A percentile compares a stretch with the other conserved stretches of the same genome.
These are phyloP conservation scores for Aspergillus uvarum DNA, from an alignment of 2,329 filamentous ascomycete genomes.

Conservation along the genomic window DNA sequence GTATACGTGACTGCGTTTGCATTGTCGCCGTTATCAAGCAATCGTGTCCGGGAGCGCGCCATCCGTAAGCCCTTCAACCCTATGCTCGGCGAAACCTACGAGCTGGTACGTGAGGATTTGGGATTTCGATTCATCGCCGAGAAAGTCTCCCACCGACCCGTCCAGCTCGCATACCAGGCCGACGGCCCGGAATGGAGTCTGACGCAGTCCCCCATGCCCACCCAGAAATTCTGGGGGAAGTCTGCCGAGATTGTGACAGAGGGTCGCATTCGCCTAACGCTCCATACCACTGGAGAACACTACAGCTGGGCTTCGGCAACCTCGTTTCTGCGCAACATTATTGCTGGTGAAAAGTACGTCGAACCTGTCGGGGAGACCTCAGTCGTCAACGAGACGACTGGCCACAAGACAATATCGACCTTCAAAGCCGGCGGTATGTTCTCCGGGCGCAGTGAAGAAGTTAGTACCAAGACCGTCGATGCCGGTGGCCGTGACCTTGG, in stretches of 20 bases:
- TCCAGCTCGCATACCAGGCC: conserved; percentile 89
- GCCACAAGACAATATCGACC: conserved; percentile 78
- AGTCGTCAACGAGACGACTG: conserved; percentile 78
- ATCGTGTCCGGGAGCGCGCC: conserved; percentile 81
- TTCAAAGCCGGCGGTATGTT: conserved; percentile 98
- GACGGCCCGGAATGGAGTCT: conserved; percentile 84
- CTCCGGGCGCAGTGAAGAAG: conserved; percentile 87
- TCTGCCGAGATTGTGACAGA: conserved; percentile 92
- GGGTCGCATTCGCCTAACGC: conserved; percentile 74
- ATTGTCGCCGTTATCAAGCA: conserved; percentile 78
- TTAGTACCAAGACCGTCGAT: conserved; percentile 71
- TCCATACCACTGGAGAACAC: conserved; percentile 74
- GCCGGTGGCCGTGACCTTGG: conserved; percentile 64
- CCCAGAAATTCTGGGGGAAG: conserved; percentile 99
- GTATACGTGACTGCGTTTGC: conserved; percentile 89
- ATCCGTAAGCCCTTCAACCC: conserved; percentile 97
- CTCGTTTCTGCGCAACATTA: conserved; percentile 90
- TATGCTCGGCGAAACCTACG: conserved; percentile 91
- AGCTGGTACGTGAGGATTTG: conserved; percentile 82
- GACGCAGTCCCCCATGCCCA: conserved; percentile 80
- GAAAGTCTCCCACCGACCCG: conserved; percentile 89
- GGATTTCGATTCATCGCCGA: conserved; percentile 92
- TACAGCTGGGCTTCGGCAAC: conserved; percentile 90
- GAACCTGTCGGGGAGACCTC: conserved; percentile 91
- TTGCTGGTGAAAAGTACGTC: conserved; percentile 96